These are phyloP conservation scores for Calonectria honghensis DNA, from an alignment of 2,329 filamentous ascomycete species.

Conservation along the genomic window DNA sequence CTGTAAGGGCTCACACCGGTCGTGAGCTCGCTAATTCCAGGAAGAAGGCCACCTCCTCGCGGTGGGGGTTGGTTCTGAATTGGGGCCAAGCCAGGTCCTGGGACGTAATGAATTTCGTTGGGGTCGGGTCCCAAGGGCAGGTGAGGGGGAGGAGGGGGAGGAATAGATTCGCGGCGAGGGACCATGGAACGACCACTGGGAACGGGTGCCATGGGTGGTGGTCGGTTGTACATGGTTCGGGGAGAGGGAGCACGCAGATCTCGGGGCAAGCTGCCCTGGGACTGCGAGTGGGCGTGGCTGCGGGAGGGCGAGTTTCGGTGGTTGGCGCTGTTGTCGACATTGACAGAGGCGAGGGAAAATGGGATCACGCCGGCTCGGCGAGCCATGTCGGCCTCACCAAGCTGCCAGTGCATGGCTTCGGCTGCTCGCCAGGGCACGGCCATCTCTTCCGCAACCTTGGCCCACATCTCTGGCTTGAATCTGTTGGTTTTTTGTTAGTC, in stretches of 20 bases:
- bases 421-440: constrained; percentile 95
- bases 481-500: constrained; percentile 67
- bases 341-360: constrained; percentile 81
- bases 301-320: constrained; percentile 63
- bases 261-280: constrained; percentile 67
- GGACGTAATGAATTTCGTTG: constrained; percentile 57
- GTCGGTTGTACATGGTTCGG: constrained; percentile 63
- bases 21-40: constrained; percentile 77
- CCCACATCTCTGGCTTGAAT: constrained; percentile 99
- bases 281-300: constrained; percentile 66
- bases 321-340: constrained; percentile 66
- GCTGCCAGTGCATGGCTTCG: constrained; percentile 98
- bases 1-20: constrained; percentile 78
- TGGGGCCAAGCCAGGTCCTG: constrained; percentile 69
- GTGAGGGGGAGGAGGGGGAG: constrained; percentile 56
- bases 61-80: constrained; percentile 68
- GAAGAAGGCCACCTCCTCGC: constrained; percentile 69
- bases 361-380: constrained; percentile 91
- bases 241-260: constrained; percentile 66
- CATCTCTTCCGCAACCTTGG: constrained; percentile 96
- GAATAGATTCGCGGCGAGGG: constrained; percentile 65
- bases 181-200: constrained; percentile 61
- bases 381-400: constrained; percentile 96
- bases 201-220: constrained; percentile 57
- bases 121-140: constrained; percentile 56